phyloP scores from a whole-genome alignment of 805 yeast genomes.

The Candida railenensis region DNA sequence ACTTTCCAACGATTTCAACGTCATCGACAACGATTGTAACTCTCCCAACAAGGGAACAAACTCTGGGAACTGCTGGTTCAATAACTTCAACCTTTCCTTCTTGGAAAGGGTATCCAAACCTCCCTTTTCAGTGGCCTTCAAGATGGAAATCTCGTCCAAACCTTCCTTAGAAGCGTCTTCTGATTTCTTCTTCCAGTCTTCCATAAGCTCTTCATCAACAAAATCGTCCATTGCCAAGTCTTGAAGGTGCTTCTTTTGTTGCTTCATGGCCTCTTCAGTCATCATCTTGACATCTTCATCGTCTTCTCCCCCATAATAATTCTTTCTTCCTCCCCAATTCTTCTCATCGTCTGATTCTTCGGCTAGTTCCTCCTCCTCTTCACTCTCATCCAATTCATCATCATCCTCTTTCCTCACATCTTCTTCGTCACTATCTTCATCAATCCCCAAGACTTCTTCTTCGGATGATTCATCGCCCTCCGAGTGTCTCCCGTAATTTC shows the following conservation, averaged over 20 bases:
- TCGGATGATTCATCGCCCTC: constrained; percentile 45
- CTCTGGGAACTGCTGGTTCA: constrained; percentile 76
- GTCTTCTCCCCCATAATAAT: constrained; percentile 65
- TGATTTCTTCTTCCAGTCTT: constrained; percentile 68
- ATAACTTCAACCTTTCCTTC: constrained; percentile 50
- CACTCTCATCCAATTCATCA: constrained; percentile 35
- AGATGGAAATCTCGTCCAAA: not conserved
- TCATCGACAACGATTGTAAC: constrained; percentile 25
- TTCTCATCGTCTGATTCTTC: constrained; percentile 22
- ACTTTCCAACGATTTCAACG: constrained; percentile 8
- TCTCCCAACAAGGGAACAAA: constrained; percentile 76
- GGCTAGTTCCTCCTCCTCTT: constrained; percentile 22
- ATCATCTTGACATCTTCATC: constrained; percentile 75
- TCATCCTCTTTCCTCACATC: constrained; percentile 51
- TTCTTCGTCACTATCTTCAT: constrained; percentile 33
- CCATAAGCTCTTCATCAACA: constrained; percentile 71
- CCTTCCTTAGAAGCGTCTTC: constrained; percentile 42
- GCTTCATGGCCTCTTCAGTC: constrained; percentile 83
- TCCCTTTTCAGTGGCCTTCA: not conserved
- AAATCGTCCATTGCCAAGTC: constrained; percentile 66
- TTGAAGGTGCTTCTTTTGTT: constrained; percentile 71
- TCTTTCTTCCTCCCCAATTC: constrained; percentile 44
- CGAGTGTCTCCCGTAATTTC: constrained; percentile 31
- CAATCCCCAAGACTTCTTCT: constrained; percentile 49
- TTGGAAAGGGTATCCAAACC: constrained; percentile 10